These are phyloP conservation scores for Alternaria ventricosa DNA, from an alignment of 2,329 filamentous ascomycete species.

Conservation along the genomic window DNA sequence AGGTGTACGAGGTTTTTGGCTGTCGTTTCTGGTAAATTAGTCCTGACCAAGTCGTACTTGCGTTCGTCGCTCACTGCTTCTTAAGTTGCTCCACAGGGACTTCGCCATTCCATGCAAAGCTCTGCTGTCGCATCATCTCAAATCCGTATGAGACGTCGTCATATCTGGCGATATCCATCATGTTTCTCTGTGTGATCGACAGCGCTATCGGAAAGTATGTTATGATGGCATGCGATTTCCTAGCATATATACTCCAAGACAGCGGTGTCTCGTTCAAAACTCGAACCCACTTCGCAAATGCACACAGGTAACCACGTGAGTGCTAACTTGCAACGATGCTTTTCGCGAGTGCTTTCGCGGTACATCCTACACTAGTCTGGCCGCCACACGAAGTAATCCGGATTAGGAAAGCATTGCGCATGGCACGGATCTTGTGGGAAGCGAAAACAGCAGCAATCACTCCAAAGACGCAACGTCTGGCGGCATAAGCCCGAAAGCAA, in stretches of 20 bases:
- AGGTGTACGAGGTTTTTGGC: background rate
- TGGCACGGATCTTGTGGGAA: constrained; percentile 9
- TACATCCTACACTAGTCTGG: constrained; percentile 8
- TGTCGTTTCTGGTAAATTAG: constrained; percentile 6
- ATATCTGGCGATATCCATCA: background rate
- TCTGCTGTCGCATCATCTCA: background rate
- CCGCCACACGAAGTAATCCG: constrained; percentile 3
- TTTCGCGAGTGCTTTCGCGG: constrained; percentile 16
- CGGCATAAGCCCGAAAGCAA: background rate
- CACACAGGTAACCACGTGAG: constrained; percentile 12
- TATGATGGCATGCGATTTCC: background rate
- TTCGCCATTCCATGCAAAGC: background rate
- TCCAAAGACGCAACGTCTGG: background rate
- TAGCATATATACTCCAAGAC: constrained; percentile 4
- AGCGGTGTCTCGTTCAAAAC: constrained; percentile 2
- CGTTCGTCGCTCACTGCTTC: constrained; percentile 4
- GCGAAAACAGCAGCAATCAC: background rate
- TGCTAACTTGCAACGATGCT: constrained; percentile 17
- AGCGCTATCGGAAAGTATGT: background rate
- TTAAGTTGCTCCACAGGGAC: background rate
- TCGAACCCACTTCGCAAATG: background rate
- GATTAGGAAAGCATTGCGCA: constrained; percentile 17
- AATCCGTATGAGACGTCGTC: background rate
- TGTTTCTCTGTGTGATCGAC: background rate
- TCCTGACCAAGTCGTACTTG: background rate